Evolutionary conservation across 2,329 filamentous ascomycete genomes (phyloP), one percentile per base, ranked within the genome.

Genomic region (Fusarium verrucosum): DNA sequence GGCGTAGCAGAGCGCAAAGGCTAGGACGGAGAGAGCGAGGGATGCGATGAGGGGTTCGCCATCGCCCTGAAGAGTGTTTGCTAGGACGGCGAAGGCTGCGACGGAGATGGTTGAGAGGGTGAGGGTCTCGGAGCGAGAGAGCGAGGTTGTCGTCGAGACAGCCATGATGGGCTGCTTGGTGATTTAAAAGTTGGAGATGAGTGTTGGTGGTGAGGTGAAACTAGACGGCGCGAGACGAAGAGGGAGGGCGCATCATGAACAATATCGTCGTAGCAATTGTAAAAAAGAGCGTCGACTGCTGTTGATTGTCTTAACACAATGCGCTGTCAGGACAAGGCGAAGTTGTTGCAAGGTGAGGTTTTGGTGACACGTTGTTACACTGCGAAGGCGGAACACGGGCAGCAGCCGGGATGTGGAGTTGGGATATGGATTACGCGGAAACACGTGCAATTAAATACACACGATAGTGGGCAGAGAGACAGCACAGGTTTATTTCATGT

Each of bases 11-110:
- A 90, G 87, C 5, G 89, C 83, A 75, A 97, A 99, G 32, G 92
- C 93, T 67, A 97, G 82, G 20, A 90, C 87, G 72, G 92, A 95
- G 71, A 98, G 90, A 16, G 94, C 92, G 54, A 97, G 81, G 1
- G 92, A 97, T 10, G 93, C 94, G 68, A 96, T 84, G 70, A 99
- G 85, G 33, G 95, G 94, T 70, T 95, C 92, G 67, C 93, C 94
- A 77, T 97, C 91, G 68, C 87, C 91, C 58, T 89, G 86, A 73
- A 97, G 90, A 35, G 92, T 92, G 76, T 94, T 94, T 64, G 85
- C 82, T 65, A 98, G 85, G 66, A 97, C 82, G 56, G 87, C 88
- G 68, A 91, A 75, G 72, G 91, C 92, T 53, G 87, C 87, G 66
- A 87, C 83, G 40, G 88, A 85, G 53, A 97, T 80, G 17, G 87